phyloP scores from a whole-genome alignment of 108 stramenopile genomes.

The Fragilariopsis cylindrus region DNA sequence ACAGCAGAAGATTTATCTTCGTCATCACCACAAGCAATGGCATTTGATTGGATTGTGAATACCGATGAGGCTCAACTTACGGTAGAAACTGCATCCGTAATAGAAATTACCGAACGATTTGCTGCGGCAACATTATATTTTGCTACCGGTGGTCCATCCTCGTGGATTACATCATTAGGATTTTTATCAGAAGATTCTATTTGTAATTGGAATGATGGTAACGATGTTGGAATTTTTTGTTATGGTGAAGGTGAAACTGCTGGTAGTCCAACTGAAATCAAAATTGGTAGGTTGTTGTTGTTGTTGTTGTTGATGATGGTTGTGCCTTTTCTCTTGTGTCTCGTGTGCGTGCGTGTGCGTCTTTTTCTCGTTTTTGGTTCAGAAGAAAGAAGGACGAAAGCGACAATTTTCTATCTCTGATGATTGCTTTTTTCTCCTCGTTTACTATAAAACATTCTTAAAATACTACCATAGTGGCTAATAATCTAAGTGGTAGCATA shows the following conservation, averaged over 20 bases:
- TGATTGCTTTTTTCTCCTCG: background rate
- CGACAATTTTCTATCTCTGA: background rate
- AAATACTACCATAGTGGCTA: slow-evolving; percentile 24
- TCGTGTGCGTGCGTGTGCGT: no score
- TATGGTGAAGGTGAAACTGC: no score
- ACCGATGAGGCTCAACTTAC: background rate
- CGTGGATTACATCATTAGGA: background rate
- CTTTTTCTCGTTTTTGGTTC: no score
- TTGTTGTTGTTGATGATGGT: background rate
- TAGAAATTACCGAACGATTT: background rate
- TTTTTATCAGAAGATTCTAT: slow-evolving; percentile 4
- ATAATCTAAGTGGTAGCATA: slow-evolving; percentile 42
- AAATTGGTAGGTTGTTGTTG: background rate
- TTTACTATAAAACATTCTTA: background rate
- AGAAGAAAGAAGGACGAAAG: no score
- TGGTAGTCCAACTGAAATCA: background rate
- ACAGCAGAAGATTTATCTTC: no score
- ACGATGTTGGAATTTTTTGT: slow-evolving; percentile 6
- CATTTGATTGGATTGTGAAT: background rate
- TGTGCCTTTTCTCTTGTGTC: no score
- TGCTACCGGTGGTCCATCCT: background rate
- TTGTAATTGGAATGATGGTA: background rate
- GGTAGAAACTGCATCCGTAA: background rate
- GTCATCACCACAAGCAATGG: background rate
- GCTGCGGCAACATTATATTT: slow-evolving; percentile 1